Percentiles rank a stretch among this genome's conserved stretches.
Evolutionary conservation across 805 yeast genomes (phyloP).

Genomic region (Soucietia sequanensis): DNA sequence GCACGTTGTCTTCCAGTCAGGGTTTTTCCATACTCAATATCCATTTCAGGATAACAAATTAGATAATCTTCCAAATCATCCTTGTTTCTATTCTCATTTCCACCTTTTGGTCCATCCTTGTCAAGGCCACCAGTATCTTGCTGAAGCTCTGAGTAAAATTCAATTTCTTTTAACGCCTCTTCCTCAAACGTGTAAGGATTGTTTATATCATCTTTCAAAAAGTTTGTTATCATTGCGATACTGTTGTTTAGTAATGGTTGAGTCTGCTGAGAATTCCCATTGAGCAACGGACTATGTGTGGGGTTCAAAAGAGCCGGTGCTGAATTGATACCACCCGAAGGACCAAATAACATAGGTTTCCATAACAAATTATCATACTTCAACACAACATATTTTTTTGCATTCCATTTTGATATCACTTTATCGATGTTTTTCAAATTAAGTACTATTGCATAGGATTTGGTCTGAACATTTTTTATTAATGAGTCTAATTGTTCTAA

Average conservation of each 20-base stretch:
- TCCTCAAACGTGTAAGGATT: constrained; percentile 62
- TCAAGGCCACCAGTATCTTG: constrained; percentile 1
- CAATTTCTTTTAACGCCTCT: constrained; percentile 51
- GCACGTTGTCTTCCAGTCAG: too few relatives aligned
- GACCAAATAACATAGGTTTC: constrained; percentile 83
- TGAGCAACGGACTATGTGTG: not conserved
- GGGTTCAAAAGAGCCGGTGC: constrained; percentile 41
- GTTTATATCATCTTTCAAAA: constrained; percentile 65
- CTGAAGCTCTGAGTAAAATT: constrained; percentile 13
- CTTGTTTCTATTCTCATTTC: not conserved
- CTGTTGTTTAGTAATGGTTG: constrained; percentile 35
- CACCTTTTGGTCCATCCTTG: not conserved
- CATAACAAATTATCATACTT: constrained; percentile 60
- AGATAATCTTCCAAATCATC: constrained; percentile 21
- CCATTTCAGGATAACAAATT: constrained; percentile 37
- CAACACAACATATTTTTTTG: constrained; percentile 51
- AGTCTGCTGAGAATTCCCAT: constrained; percentile 1
- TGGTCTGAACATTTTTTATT: constrained; percentile 42
- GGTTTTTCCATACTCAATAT: too few relatives aligned
- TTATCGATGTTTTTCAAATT: constrained; percentile 43
- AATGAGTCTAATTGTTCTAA: constrained; percentile 74
- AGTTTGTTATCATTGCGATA: constrained; percentile 56
- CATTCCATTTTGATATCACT: constrained; percentile 50
- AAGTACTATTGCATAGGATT: constrained; percentile 52
- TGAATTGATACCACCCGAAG: constrained; percentile 80